Evolutionary conservation across 2,329 filamentous ascomycete genomes (phyloP).

Genomic region (Clonostachys rhizophaga): DNA sequence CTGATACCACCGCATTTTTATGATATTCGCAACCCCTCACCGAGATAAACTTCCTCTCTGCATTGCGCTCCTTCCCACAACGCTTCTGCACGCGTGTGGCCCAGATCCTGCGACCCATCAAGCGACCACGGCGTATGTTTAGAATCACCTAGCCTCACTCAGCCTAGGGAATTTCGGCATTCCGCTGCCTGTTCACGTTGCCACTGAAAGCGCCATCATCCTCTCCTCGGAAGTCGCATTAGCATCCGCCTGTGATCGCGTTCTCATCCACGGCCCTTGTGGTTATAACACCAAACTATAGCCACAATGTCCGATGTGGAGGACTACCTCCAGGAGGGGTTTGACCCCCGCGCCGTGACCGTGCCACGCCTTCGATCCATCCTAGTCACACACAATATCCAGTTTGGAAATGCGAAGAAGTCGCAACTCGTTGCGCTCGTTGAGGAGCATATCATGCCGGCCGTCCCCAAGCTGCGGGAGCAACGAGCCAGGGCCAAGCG

Average conservation of each 20-base stretch:
- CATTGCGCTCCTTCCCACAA: too few species aligned
- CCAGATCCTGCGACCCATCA: too few species aligned
- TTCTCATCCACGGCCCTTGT: constrained; percentile 4
- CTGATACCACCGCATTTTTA: too few species aligned
- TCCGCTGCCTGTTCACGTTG: not conserved
- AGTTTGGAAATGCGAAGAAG: constrained; percentile 91
- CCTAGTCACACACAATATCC: constrained; percentile 80
- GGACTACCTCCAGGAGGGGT: constrained; percentile 82
- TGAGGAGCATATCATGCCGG: constrained; percentile 70
- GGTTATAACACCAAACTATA: constrained; percentile 5
- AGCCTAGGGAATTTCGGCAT: not conserved
- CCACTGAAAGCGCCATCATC: not conserved
- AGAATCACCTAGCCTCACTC: too few species aligned
- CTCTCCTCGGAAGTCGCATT: not conserved
- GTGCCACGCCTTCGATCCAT: constrained; percentile 87
- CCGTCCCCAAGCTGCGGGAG: constrained; percentile 71
- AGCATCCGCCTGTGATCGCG: not conserved
- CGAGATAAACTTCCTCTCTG: too few species aligned
- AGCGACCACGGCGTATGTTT: too few species aligned
- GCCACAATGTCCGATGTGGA: constrained; percentile 61
- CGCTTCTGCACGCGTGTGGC: too few species aligned
- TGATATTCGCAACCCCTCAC: too few species aligned
- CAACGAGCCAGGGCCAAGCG: constrained; percentile 76
- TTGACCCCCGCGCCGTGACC: constrained; percentile 79
- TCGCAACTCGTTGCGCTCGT: constrained; percentile 81